Percentiles rank a stretch among this genome's conserved stretches.
phyloP scores from a whole-genome alignment of 352 stramenopile species.

The Aphanomyces invadans region DNA sequence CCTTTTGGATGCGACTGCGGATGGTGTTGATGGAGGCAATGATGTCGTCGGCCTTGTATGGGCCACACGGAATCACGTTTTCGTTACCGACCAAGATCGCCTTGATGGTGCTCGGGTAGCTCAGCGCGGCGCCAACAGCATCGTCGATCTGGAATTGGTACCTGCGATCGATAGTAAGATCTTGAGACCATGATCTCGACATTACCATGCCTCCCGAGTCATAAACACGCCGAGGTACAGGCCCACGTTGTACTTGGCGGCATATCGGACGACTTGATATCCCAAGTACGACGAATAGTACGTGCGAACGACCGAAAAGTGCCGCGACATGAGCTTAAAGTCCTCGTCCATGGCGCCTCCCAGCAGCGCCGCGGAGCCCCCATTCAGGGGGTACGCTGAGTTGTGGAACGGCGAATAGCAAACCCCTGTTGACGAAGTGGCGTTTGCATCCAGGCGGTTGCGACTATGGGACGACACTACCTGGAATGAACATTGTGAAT shows the following conservation, averaged over 20 bases:
- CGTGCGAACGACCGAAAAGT: slow-evolving; percentile 49
- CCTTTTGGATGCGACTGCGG: slow-evolving; percentile 27
- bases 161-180: not conserved
- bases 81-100: slow-evolving; percentile 68
- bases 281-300: slow-evolving; percentile 74
- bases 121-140: slow-evolving; percentile 38
- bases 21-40: slow-evolving; percentile 32
- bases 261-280: slow-evolving; percentile 35
- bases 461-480: too few relatives aligned
- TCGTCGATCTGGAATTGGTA: slow-evolving; percentile 40
- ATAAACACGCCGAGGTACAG: slow-evolving; percentile 75
- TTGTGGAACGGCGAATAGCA: slow-evolving; percentile 81
- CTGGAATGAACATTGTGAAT: slow-evolving; percentile 26
- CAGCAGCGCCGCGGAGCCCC: slow-evolving; percentile 31
- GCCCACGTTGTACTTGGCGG: slow-evolving; percentile 39
- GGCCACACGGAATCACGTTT: slow-evolving; percentile 48
- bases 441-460: too few relatives aligned
- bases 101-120: slow-evolving; percentile 46
- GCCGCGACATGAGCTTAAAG: slow-evolving; percentile 53
- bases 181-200: not conserved
- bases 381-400: slow-evolving; percentile 50
- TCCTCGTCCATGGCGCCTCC: slow-evolving; percentile 49
- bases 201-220: slow-evolving; percentile 49
- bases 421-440: too few relatives aligned
- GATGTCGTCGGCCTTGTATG: slow-evolving; percentile 37